Evolutionary conservation across 2,329 filamentous ascomycete species (phyloP).

Genomic region (Penicillium sp.): DNA sequence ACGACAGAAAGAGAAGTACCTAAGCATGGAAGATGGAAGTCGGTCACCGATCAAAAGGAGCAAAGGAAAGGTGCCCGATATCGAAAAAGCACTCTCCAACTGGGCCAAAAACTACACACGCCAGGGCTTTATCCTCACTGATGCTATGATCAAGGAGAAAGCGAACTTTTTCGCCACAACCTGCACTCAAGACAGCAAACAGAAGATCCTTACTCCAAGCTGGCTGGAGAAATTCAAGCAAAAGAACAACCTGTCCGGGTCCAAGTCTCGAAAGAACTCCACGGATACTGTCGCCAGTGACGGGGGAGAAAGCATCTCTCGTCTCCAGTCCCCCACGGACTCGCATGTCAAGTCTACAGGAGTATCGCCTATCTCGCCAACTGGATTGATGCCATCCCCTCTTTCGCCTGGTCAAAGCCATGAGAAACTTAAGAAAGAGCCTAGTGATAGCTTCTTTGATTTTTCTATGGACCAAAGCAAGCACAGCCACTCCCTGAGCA

Average conservation of each 20-base stretch:
- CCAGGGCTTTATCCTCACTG: constrained; percentile 68
- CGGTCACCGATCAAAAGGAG: constrained; percentile 74
- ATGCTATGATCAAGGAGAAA: constrained; percentile 80
- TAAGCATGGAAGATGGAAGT: constrained; percentile 74
- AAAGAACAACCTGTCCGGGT: constrained; percentile 65
- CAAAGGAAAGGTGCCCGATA: constrained; percentile 84
- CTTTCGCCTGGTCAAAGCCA: constrained; percentile 67
- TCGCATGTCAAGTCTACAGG: constrained; percentile 57
- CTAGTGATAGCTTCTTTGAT: constrained; percentile 55
- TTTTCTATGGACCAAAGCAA: constrained; percentile 56
- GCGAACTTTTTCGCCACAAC: constrained; percentile 75
- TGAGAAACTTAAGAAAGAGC: constrained; percentile 62
- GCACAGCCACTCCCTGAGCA: constrained; percentile 63
- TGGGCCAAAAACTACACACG: constrained; percentile 81
- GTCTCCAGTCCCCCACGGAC: constrained; percentile 53
- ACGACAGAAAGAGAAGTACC: constrained; percentile 89
- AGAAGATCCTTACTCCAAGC: constrained; percentile 66
- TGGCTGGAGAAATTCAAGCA: constrained; percentile 97
- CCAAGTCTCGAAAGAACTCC: constrained; percentile 53
- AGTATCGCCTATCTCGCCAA: constrained; percentile 70
- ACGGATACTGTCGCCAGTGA: constrained; percentile 56
- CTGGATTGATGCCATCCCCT: constrained; percentile 62
- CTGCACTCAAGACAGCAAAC: constrained; percentile 66
- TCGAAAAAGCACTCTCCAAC: constrained; percentile 83
- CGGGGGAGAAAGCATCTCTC: constrained; percentile 60